phyloP scores from a whole-genome alignment of 148 eudicot species.

The Diospyros kaki region DNA sequence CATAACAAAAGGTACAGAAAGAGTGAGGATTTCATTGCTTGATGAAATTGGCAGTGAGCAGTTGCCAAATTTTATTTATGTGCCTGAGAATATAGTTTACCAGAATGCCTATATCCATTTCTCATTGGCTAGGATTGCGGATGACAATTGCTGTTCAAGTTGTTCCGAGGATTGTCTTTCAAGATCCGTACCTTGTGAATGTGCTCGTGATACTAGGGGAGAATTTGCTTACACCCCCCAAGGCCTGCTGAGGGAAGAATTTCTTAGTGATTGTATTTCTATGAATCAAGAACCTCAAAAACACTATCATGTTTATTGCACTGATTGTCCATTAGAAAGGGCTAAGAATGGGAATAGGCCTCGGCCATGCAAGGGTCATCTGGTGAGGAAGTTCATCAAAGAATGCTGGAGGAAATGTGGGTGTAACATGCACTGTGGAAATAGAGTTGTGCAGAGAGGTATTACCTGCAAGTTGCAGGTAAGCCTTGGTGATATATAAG shows the following conservation, averaged over 20 bases:
- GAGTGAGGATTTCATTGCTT: slow-evolving; percentile 42
- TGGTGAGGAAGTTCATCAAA: slow-evolving; percentile 52
- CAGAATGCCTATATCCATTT: slow-evolving; percentile 54
- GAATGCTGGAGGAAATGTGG: slow-evolving; percentile 85
- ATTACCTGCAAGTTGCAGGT: slow-evolving; percentile 59
- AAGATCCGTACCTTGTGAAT: slow-evolving; percentile 41
- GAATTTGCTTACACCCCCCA: slow-evolving; percentile 64
- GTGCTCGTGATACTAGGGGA: slow-evolving; percentile 63
- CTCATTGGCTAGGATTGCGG: slow-evolving; percentile 59
- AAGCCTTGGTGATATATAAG: not conserved
- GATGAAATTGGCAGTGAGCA: slow-evolving; percentile 32
- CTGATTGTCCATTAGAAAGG: slow-evolving; percentile 60
- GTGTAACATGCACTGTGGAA: slow-evolving; percentile 59
- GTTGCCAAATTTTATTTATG: slow-evolving; percentile 39
- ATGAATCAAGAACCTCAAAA: slow-evolving; percentile 31
- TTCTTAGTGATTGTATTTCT: slow-evolving; percentile 33
- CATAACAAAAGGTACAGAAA: slow-evolving; percentile 53
- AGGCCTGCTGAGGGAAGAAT: slow-evolving; percentile 50
- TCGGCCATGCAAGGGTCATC: slow-evolving; percentile 57
- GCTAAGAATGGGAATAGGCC: slow-evolving; percentile 37
- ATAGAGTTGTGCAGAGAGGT: slow-evolving; percentile 64
- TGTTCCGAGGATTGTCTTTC: slow-evolving; percentile 55
- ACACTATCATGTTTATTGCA: slow-evolving; percentile 36
- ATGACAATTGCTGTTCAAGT: slow-evolving; percentile 49
- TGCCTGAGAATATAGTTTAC: slow-evolving; percentile 41